Evolutionary conservation across 139 green algal genomes (phyloP), one percentile per base, ranked within the genome.

Genomic region (Asterochloris sp.): DNA sequence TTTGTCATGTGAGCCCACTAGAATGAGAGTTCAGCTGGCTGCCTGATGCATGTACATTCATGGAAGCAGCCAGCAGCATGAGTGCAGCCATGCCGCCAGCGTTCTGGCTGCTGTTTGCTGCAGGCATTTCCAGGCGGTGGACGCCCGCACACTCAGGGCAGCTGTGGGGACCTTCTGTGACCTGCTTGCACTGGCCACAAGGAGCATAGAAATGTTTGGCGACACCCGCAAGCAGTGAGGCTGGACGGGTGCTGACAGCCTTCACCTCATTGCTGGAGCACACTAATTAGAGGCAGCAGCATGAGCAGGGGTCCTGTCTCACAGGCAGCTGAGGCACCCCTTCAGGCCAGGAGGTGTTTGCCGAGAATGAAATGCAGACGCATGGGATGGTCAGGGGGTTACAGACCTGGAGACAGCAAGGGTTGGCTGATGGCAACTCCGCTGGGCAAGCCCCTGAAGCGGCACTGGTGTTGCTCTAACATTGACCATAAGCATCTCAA

Each of bases 151-250:
- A 62, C 62, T 91, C 13, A 63, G 88, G 12, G 84, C 84, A 69
- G 88, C 88, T 19, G 87, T 88, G 38, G 80, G 86, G 62, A 88
- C 88, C 12, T 90, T 91, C 21, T 89, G 83, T 27, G 87, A 91
- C 21, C 62, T 90, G 13, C 75, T 91, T 9, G 78, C 66, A 0
- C 63, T 91, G 28, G 88, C 87, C 29, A 81, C 78, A 0, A 69
- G 83, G 24, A 89, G 83, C n/a, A 68, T 89, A 8, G 84, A 91
- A 28, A 73, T 80, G 13, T 91, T 91, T 85, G 81, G 82, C 24
- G 13, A 63, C 29, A 61, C 29, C 54, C 23, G 60, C 23, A 13
- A 78, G 21, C 69, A 76, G 17, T 47, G 15, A 27, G 24, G n/a
- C 28, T 54, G 19, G 69, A n/a, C 23, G 38, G 6, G 38, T 54